phyloP scores from a whole-genome alignment of 169 alveolate species.

The Eimeria praecox region DNA sequence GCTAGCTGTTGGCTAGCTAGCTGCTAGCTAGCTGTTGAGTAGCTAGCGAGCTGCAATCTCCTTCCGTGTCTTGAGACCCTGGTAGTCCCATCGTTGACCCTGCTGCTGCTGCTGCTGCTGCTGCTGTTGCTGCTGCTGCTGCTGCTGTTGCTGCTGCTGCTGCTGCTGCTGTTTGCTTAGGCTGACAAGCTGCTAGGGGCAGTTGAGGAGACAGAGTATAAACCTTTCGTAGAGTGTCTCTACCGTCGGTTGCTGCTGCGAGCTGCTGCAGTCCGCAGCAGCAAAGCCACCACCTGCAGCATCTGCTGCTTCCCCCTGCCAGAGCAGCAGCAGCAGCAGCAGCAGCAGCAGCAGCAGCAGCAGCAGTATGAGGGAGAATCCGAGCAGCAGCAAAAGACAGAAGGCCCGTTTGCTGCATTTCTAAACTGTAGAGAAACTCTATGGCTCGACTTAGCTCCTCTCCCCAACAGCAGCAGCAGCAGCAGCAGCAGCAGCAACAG shows the following conservation, averaged over 20 bases:
- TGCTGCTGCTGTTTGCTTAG: conserved; percentile 52
- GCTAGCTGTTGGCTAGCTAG: background rate
- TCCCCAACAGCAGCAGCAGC: conserved; percentile 23
- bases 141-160: conserved; percentile 56
- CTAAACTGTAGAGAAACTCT: background rate
- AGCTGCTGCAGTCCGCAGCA: conserved; percentile 53
- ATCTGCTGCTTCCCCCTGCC: conserved; percentile 22
- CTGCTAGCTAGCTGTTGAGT: background rate
- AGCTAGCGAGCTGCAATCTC: background rate
- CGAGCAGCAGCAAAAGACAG: conserved; percentile 12
- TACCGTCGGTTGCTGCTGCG: conserved; percentile 49
- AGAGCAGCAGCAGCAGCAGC: conserved; percentile 46
- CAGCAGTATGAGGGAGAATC: background rate
- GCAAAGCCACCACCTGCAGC: conserved; percentile 1
- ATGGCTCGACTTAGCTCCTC: conserved; percentile 27
- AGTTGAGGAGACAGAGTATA: conserved; percentile 21
- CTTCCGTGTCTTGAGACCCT: background rate
- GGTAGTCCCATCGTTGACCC: background rate
- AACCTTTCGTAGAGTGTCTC: conserved; percentile 9
- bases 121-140: conserved; percentile 34
- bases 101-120: conserved; percentile 31
- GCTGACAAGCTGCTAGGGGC: conserved; percentile 41
- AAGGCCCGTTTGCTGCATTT: background rate
- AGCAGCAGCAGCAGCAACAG: conserved; percentile 47
- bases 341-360: conserved; percentile 55